These are phyloP conservation scores for Tilletia walkeri DNA, from an alignment of 1,284 basidiomycete species.

Conservation along the genomic window DNA sequence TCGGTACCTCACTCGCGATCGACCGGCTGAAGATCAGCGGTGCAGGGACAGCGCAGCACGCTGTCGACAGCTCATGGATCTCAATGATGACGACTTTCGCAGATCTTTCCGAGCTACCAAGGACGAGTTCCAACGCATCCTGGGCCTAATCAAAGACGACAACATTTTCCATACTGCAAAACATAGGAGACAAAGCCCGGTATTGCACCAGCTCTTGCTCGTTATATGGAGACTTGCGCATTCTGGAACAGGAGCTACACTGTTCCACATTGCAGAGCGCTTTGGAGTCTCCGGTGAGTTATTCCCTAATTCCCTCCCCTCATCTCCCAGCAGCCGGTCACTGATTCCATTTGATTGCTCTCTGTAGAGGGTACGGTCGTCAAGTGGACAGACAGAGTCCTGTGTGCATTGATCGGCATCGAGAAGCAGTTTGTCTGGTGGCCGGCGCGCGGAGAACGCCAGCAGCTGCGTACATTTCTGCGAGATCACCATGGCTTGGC, in stretches of 20 bases:
- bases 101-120: neutral
- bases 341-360: too few species aligned
- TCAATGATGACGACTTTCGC: too few species aligned
- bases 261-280: neutral
- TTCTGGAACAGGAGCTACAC: neutral
- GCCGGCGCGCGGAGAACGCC: neutral
- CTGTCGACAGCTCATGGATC: neutral
- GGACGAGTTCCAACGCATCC: neutral
- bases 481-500: neutral
- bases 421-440: neutral
- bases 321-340: too few species aligned
- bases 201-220: neutral
- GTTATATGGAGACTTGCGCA: neutral
- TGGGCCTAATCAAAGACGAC: neutral
- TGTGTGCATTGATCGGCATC: neutral
- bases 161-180: neutral
- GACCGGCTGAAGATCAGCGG: neutral
- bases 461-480: neutral
- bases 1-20: neutral
- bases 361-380: neutral
- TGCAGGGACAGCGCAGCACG: neutral
- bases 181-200: neutral
- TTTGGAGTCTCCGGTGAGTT: neutral
- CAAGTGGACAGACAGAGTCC: neutral
- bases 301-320: too few species aligned